Evolutionary conservation across 2,329 filamentous ascomycete species (phyloP), one percentile per base, ranked within the genome.

Genomic region (Clonostachys solani): DNA sequence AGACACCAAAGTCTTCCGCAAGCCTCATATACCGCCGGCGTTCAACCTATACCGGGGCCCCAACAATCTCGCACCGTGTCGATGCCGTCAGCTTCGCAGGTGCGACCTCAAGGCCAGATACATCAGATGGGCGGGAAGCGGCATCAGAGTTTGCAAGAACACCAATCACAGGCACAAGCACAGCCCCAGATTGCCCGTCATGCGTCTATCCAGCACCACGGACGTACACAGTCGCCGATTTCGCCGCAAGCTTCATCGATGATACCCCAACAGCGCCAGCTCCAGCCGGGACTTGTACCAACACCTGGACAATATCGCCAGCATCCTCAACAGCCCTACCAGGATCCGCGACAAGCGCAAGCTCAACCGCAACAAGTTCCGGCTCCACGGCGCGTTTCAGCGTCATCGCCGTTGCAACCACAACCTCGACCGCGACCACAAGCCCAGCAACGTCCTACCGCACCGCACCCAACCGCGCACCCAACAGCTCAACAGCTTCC

Each of bases 1-100:
- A 59, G 64, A 23, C 64, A 60, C 33, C 54, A 55, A 36, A 49
- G 53, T 43, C 65, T 46, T 54, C 50, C 52, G 5, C 61, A 61
- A 12, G 46, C 40, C 23, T 29, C 23, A 29, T 29, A 29, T 4
- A 29, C 23, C 23, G 23, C 23, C 9, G 23, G 23, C 23, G 23
- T 29, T 29, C 23, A 29, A 29, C 4, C 23, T 29, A 10, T 29
- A 29, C 23, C 23, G 23, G 23, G 23, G 23, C 23, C 9, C 23
- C 23, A 29, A 29, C 23, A 29, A 29, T 29, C 23, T 29, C 23
- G 23, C 23, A 29, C 23, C 23, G 23, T 47, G 23, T 42, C 47
- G 17, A 34, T 49, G 15, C 63, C 68, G 43, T 61, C 65, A 5
- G 59, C 47, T 56, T 18, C 13, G n/a, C 50, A 47, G 23, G 40